Conservation (phyloP, 768 basidiomycete species). For the Boletus coccyginus region DNA sequence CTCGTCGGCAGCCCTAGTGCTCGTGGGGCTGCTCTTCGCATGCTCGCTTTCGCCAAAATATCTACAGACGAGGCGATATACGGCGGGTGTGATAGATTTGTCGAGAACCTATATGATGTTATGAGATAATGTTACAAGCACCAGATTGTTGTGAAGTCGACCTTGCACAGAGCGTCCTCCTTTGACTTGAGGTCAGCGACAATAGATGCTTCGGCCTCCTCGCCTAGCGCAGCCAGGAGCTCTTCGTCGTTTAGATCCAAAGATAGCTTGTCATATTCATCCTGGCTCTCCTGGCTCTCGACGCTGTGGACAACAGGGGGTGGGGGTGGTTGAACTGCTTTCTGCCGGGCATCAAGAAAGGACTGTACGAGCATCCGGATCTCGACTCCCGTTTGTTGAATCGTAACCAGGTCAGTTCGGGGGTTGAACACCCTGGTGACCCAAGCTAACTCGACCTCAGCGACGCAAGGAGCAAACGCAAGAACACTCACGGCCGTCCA, state of each 20-base stretch:
- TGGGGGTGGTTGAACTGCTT: constrained; percentile 35
- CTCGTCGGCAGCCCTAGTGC: constrained; percentile 41
- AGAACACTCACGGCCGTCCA: constrained; percentile 48
- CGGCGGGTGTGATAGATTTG: constrained; percentile 45
- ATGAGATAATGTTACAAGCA: neutral
- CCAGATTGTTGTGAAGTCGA: constrained; percentile 25
- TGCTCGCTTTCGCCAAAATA: constrained; percentile 38
- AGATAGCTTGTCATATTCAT: constrained; percentile 62
- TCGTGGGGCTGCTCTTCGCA: constrained; percentile 16
- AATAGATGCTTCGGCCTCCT: constrained; percentile 23
- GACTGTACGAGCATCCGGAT: constrained; percentile 56
- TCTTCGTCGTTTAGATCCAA: constrained; percentile 62
- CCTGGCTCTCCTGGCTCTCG: constrained; percentile 73
- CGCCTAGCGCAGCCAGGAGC: constrained; percentile 52
- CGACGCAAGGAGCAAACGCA: neutral
- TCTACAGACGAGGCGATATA: constrained; percentile 55
- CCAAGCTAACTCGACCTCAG: constrained; percentile 46
- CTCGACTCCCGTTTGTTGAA: constrained; percentile 46
- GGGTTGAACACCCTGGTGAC: constrained; percentile 49
- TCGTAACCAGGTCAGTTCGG: constrained; percentile 40
- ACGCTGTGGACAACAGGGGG: constrained; percentile 24
- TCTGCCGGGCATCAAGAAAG: constrained; percentile 57
- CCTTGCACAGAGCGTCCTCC: constrained; percentile 52
- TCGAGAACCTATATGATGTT: constrained; percentile 43
- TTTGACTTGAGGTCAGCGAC: constrained; percentile 34